phyloP scores from a whole-genome alignment of 192 early-diverging fungal species.

The Coemansia umbellata region DNA sequence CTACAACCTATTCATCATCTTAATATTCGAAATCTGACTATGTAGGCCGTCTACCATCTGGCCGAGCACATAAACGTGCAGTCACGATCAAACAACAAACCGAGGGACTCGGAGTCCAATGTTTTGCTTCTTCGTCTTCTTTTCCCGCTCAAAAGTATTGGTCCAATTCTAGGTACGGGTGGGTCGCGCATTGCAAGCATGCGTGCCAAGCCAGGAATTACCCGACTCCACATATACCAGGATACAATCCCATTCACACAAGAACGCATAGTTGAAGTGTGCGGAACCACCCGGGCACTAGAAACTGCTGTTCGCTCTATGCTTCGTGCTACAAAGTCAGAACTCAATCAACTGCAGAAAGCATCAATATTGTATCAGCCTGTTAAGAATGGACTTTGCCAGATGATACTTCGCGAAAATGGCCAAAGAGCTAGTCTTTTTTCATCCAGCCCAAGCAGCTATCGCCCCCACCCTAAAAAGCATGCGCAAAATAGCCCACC shows the following conservation, averaged over 20 bases:
- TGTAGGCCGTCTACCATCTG: conserved; percentile 29
- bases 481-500: neutral
- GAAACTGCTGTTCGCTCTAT: conserved; percentile 5
- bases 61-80: conserved; percentile 33
- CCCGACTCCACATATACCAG: conserved; percentile 20
- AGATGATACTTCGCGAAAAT: conserved; percentile 17
- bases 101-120: neutral
- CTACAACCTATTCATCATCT: neutral
- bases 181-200: conserved; percentile 15
- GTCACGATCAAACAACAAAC: neutral
- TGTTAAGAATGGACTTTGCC: conserved; percentile 19
- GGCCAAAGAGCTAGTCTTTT: neutral
- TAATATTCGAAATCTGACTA: neutral
- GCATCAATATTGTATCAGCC: conserved; percentile 26
- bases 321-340: conserved; percentile 9
- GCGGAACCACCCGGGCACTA: conserved; percentile 17
- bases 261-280: conserved; percentile 37
- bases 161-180: conserved; percentile 22
- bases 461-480: neutral
- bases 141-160: conserved; percentile 30
- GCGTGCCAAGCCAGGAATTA: conserved; percentile 13
- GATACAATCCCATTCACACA: conserved; percentile 29
- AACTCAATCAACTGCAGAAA: conserved; percentile 11
- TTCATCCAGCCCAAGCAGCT: neutral
- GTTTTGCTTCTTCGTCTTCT: conserved; percentile 20